Conservation (phyloP, 2,329 filamentous ascomycete species). For the Nemania sp. region DNA sequence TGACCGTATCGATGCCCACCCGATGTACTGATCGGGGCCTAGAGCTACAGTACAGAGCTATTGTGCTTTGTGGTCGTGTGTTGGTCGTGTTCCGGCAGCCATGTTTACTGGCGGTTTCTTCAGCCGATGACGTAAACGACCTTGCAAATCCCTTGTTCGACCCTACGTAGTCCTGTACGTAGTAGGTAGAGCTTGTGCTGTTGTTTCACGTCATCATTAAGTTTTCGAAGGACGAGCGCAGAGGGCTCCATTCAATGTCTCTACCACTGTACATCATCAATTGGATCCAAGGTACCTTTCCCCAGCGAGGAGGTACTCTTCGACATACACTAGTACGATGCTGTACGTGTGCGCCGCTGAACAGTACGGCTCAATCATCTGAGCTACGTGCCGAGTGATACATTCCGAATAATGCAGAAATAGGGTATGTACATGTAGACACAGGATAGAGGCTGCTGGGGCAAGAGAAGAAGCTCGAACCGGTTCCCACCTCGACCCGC, state of each 20-base stretch:
- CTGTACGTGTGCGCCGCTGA: not conserved
- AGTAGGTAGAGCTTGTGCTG: not conserved
- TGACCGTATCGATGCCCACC: slow-evolving; percentile 29
- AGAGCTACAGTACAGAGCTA: not conserved
- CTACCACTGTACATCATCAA: slow-evolving; percentile 31
- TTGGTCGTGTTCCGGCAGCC: not conserved
- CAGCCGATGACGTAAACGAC: slow-evolving; percentile 33
- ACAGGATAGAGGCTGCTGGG: not conserved
- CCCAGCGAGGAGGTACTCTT: not conserved
- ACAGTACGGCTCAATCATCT: not conserved
- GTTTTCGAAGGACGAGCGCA: slow-evolving; percentile 4
- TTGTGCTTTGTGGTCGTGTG: not conserved
- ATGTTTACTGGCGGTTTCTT: not conserved
- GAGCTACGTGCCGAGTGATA: slow-evolving; percentile 7
- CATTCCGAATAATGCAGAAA: too few relatives aligned
- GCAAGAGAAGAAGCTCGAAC: not conserved
- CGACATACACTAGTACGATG: not conserved
- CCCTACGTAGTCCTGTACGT: too few relatives aligned
- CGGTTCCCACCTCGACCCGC: not conserved
- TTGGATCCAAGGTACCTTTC: slow-evolving; percentile 3
- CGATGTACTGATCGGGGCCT: slow-evolving; percentile 7
- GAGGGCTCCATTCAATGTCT: not conserved
- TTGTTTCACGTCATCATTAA: slow-evolving; percentile 38
- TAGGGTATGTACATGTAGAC: too few relatives aligned
- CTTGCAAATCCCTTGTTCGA: slow-evolving; percentile 14